Base-by-base conservation (phyloP, 179 eudicot genomes). In the Spinacia oleracea region DNA sequence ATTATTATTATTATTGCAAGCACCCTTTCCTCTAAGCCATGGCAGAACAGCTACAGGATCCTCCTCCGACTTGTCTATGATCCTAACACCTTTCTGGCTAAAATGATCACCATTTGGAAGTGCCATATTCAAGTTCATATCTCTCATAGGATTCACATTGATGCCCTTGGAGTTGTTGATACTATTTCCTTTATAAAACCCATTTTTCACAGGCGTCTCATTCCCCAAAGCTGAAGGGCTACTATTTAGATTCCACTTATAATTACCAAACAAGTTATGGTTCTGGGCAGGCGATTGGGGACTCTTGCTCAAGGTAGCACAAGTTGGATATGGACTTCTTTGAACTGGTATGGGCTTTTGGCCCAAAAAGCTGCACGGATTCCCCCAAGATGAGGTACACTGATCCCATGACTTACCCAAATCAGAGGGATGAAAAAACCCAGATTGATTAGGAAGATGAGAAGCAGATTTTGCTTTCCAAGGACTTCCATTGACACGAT, bases 1-100 rank as follows among this genome's bases (percentile, higher is more conserved):
- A n/a, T n/a, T n/a, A n/a, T n/a, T n/a, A n/a, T n/a, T n/a, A n/a
- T n/a, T n/a, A 60, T 69, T 81, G 50, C 65, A 65, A 69, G 66
- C 48, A 40, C 80, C 85, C 80, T 86, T 87, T 25, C 78, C 76
- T 81, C 85, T 87, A 70, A 93, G 89, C 98, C 98, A 96, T 46
- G 98, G 97, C 82, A 89, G 84, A 35, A 38, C 84, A 63, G 83
- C 60, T 38, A 77, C 46, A 74, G 78, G 83, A 73, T 83, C 86
- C 65, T 83, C 86, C 65, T 83, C 86, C 23, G 53, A 29, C 81
- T 85, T 86, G 73, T 85, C 85, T 45, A 70, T 50, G 31, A 75
- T 69, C 81, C 68, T 75, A 58, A 45, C 46, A 74, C 62, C 78
- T 62, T 56, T 87, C 46, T 21, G 79, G 62, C 72, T 65, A 60